Evolutionary conservation across 2,329 filamentous ascomycete genomes (phyloP), one percentile per base, ranked within the genome.

Genomic region (Penicillium frequentans): DNA sequence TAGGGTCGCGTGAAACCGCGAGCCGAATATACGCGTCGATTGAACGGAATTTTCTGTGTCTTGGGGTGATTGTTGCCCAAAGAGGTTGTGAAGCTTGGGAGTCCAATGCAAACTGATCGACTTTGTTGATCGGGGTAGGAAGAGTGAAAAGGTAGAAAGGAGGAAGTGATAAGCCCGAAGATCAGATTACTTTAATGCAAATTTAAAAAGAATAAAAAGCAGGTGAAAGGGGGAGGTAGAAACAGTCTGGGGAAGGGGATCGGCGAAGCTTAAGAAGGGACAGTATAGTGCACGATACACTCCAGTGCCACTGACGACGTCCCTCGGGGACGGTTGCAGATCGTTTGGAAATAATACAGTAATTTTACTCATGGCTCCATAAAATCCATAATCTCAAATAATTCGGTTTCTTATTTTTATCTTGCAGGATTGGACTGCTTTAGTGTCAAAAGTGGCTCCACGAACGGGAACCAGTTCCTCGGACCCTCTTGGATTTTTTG

Each of bases 231-330:
- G 53, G 56, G 50, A 56, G 53, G 57, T 49, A 61, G 55, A 68
- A 63, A 56, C 63, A 67, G 68, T 74, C 72, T 73, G 73, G 73
- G 73, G 72, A 73, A 73, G 72, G 72, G 72, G 73, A 75, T 75
- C 73, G 73, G 70, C 73, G 72, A 74, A 75, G 73, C 73, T 75
- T 75, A 75, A 74, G 73, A 75, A 73, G 71, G 70, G 70, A 68
- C 64, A 68, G 66, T 69, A 63, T 58, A 67, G 67, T 66, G 58
- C 60, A 64, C 57, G 54, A 58, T 59, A 53, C 54, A 52, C 61
- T 56, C 60, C 63, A 60, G 72, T 73, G 73, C 72, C 73, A 74
- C 73, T 75, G 72, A 75, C 72, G 73, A 73, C 69, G 71, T 73
- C 65, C 70, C 68, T 70, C 68, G 66, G 68, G 70, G 71, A 54